phyloP scores from a whole-genome alignment of 768 basidiomycete species.

The Lactifluus pinguis region DNA sequence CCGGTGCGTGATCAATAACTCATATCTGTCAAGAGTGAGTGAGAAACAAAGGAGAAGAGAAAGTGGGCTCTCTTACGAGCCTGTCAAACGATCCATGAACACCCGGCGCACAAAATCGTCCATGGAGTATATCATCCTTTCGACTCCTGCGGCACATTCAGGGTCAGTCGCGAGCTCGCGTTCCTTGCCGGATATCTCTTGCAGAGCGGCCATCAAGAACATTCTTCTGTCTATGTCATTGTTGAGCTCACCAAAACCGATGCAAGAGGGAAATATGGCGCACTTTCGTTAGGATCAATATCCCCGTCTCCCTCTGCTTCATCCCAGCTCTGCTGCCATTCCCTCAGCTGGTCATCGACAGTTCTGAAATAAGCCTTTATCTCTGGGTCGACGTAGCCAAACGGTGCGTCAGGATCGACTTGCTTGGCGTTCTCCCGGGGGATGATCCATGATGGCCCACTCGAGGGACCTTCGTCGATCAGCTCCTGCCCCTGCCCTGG shows the following conservation, averaged over 20 bases:
- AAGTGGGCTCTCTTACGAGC: constrained; percentile 57
- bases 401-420: constrained; percentile 62
- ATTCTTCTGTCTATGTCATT: constrained; percentile 24
- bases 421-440: constrained; percentile 30
- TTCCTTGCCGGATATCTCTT: constrained; percentile 83
- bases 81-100: constrained; percentile 76
- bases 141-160: constrained; percentile 84
- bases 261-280: constrained; percentile 18
- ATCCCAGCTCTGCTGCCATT: constrained; percentile 63
- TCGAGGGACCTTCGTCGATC: constrained; percentile 8
- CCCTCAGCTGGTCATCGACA: constrained; percentile 78
- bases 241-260: constrained; percentile 16
- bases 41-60: not conserved
- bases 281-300: constrained; percentile 65
- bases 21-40: constrained; percentile 38
- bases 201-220: constrained; percentile 74
- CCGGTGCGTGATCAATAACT: constrained; percentile 59
- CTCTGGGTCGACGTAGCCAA: constrained; percentile 83
- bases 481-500: constrained; percentile 20
- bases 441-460: constrained; percentile 68
- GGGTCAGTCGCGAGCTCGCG: constrained; percentile 87
- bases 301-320: constrained; percentile 39
- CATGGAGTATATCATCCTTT: constrained; percentile 88
- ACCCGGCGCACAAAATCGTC: constrained; percentile 93
- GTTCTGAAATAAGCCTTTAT: constrained; percentile 89